Evolutionary conservation across 2,329 filamentous ascomycete species (phyloP), one percentile per base, ranked within the genome.

Genomic region (Fusarium scirpi): DNA sequence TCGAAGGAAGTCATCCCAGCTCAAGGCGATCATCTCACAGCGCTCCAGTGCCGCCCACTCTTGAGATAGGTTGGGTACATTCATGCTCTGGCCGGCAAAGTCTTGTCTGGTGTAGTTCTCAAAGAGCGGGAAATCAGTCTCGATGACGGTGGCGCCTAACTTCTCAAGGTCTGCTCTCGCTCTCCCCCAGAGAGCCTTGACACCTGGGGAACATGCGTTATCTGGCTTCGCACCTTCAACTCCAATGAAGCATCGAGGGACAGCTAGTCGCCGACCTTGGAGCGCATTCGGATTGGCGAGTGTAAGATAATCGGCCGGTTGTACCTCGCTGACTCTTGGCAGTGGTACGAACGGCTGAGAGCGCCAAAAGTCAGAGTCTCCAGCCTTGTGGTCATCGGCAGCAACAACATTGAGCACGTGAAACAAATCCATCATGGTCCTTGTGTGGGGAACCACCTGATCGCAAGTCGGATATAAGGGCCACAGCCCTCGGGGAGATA

Each of bases 391-490:
- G 77, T 89, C 87, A 0, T 81, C 75, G 1, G 74, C 78, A 0
- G 79, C 81, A 53, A 88, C 78, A 10, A 86, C 81, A 46, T 86
- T 81, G 0, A 89, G 77, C 1, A 89, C 69, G 0, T 76, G 72
- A 12, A 88, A 78, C 75, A 89, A 77, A 71, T 89, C 87, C 4
- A 75, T 63, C 46, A 88, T 79, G 0, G 81, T 85, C 27, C 85
- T 78, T 0, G 86, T 84, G 56, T 87, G 84, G 2, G 86, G 86
- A 0, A 86, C 84, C 0, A 87, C 75, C 0, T 85, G 83, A 74
- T 89, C 87, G 66, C 86, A 88, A 0, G 85, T 87, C 0, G 85
- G 82, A 68, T 86, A 89, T 2, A 89, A 75, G 5, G 87, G 86
- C 82, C 85, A 88, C 8, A 84, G 76, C 1, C 87, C 87, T 2